Conservation (phyloP, 257 asterid species). For the Fraxinus excelsior region DNA sequence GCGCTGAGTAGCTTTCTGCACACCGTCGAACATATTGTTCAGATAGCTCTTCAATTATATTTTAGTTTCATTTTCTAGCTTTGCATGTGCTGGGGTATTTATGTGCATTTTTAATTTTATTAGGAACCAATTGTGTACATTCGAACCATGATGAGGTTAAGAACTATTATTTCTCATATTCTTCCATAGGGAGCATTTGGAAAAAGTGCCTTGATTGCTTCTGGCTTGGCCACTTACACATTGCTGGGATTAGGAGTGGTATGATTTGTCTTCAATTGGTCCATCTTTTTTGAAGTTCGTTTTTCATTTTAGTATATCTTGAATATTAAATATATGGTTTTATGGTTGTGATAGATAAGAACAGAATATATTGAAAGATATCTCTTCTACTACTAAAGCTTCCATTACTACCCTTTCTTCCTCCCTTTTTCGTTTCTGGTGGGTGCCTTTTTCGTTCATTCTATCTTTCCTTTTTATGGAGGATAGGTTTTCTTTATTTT, state of each 20-base stretch:
- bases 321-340: not conserved
- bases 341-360: not conserved
- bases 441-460: not conserved
- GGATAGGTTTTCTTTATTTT: no score
- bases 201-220: conserved; percentile 57
- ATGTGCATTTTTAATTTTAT: not conserved
- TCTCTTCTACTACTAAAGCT: not conserved
- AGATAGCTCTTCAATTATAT: not conserved
- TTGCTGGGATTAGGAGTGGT: conserved; percentile 79
- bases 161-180: not conserved
- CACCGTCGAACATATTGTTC: no score
- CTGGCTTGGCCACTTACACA: conserved; percentile 69
- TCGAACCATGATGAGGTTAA: not conserved
- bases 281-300: conserved; percentile 9
- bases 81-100: not conserved
- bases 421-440: not conserved
- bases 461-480: no score
- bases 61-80: not conserved
- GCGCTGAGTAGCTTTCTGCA: not conserved
- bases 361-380: not conserved
- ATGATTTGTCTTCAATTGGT: conserved; percentile 28
- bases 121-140: not conserved
- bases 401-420: not conserved
- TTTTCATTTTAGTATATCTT: not conserved
- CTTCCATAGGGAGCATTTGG: conserved; percentile 72